Evolutionary conservation across 768 basidiomycete genomes (phyloP).

Genomic region (Sporobolomyces pararoseus): DNA sequence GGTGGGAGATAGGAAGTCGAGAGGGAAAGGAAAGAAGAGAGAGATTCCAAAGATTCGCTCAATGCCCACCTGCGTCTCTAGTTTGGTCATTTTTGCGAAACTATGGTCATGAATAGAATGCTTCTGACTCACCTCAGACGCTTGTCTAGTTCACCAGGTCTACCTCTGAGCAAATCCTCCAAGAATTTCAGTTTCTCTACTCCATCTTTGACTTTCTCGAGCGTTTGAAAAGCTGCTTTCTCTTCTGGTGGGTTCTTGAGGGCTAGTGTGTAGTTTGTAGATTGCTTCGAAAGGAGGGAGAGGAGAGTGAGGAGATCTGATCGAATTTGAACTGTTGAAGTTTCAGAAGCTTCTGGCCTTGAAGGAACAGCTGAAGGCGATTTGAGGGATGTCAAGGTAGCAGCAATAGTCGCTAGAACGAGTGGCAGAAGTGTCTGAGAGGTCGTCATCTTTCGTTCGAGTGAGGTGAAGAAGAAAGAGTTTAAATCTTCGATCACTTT

Average conservation of each 20-base stretch:
- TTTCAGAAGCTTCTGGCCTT: neutral
- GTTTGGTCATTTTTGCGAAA: neutral
- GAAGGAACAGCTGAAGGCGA: neutral
- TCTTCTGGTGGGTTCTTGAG: constrained; percentile 22
- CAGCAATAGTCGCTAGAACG: neutral
- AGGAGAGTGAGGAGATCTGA: constrained; percentile 16
- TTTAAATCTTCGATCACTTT: no score
- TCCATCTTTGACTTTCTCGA: constrained; percentile 16
- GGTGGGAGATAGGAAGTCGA: constrained; percentile 2
- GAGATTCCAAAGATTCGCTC: constrained; percentile 23
- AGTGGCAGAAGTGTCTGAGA: neutral
- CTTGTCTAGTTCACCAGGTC: neutral
- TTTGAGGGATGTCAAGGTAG: neutral
- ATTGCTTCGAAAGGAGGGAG: constrained; percentile 1
- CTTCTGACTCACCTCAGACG: neutral
- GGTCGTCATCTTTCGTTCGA: neutral
- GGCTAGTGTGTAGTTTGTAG: constrained; percentile 31
- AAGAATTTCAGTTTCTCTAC: constrained; percentile 19
- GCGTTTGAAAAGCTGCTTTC: neutral
- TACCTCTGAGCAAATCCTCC: neutral
- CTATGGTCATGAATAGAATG: no score
- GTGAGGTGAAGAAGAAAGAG: neutral
- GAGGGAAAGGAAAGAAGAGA: neutral
- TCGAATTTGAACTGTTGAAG: constrained; percentile 3
- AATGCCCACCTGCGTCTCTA: constrained; percentile 16